phyloP scores from a whole-genome alignment of 106 monocot species.

The Dioscorea zingiberensis region DNA sequence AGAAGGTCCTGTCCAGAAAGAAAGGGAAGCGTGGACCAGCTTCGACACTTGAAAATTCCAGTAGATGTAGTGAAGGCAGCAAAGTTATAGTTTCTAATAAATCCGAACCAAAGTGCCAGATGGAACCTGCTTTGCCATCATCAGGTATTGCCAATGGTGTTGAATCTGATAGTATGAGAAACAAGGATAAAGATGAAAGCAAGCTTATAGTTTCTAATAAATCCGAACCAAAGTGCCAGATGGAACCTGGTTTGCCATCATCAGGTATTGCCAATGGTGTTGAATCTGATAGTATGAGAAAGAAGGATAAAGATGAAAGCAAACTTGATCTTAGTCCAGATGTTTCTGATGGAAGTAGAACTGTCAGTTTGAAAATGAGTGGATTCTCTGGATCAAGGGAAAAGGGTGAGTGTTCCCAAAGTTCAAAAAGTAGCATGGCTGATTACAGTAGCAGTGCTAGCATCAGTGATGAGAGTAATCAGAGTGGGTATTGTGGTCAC shows the following conservation, averaged over 20 bases:
- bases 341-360: not conserved
- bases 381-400: constrained; percentile 28
- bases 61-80: not conserved
- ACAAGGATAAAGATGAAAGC: not conserved
- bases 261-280: not conserved
- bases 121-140: constrained; percentile 11
- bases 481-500: constrained; percentile 25
- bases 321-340: constrained; percentile 14
- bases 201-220: constrained; percentile 19
- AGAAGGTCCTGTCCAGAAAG: constrained; percentile 5
- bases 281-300: not conserved
- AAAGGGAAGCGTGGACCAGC: constrained; percentile 12
- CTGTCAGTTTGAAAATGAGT: constrained; percentile 11
- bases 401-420: constrained; percentile 63
- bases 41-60: not conserved
- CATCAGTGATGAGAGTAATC: constrained; percentile 60
- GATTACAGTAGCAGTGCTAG: constrained; percentile 66
- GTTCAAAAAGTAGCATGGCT: constrained; percentile 67
- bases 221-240: constrained; percentile 7
- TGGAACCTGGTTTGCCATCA: constrained; percentile 11
- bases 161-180: not conserved
- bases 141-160: not conserved
- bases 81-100: constrained; percentile 5
- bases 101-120: constrained; percentile 7
- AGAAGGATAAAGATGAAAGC: not conserved